Conservation (phyloP, 768 basidiomycete species). For the Gloeostereum incarnatum region DNA sequence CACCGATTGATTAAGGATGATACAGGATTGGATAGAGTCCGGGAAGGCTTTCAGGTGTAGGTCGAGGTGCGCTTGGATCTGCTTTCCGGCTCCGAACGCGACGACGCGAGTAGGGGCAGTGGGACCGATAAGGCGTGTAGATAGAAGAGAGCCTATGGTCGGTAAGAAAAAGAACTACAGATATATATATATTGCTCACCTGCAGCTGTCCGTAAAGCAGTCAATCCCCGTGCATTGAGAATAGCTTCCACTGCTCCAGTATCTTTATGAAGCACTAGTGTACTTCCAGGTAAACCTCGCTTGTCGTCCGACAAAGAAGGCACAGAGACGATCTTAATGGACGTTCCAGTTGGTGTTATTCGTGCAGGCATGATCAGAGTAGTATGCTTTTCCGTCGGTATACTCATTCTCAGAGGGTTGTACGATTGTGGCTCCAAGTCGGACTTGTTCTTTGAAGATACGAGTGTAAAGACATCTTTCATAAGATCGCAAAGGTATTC, state of each 20-base stretch:
- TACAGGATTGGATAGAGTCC: slow-evolving; percentile 40
- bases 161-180: background rate
- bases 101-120: slow-evolving; percentile 34
- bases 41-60: slow-evolving; percentile 52
- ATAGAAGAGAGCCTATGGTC: slow-evolving; percentile 54
- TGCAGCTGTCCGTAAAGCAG: slow-evolving; percentile 76
- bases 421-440: slow-evolving; percentile 14
- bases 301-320: slow-evolving; percentile 34
- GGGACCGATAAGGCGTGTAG: slow-evolving; percentile 43
- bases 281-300: slow-evolving; percentile 67
- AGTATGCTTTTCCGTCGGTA: slow-evolving; percentile 46
- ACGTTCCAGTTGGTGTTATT: slow-evolving; percentile 39
- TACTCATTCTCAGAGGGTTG: slow-evolving; percentile 50
- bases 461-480: slow-evolving; percentile 43
- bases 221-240: slow-evolving; percentile 69
- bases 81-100: slow-evolving; percentile 67
- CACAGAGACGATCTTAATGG: slow-evolving; percentile 77
- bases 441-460: slow-evolving; percentile 22
- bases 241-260: slow-evolving; percentile 66
- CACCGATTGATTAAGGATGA: slow-evolving; percentile 53
- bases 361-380: slow-evolving; percentile 82
- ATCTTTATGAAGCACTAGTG: slow-evolving; percentile 62
- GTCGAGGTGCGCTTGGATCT: slow-evolving; percentile 55
- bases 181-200: slow-evolving; percentile 28
- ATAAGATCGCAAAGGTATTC: slow-evolving; percentile 38